Percentiles rank a stretch among this genome's conserved stretches.
Evolutionary conservation across 805 yeast genomes (phyloP).

Genomic region (Lachancea thermotolerans): DNA sequence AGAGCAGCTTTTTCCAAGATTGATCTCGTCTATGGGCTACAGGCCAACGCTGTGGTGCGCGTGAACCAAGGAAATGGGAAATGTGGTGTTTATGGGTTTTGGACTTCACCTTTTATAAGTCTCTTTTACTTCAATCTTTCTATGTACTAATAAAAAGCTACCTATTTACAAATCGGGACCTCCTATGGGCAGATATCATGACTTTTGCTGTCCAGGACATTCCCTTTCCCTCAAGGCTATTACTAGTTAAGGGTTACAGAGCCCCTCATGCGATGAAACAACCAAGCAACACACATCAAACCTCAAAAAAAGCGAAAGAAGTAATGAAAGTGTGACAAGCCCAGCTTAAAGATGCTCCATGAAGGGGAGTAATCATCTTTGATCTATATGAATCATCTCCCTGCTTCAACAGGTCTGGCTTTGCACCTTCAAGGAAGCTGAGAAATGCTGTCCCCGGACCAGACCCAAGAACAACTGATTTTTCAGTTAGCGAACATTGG

Average conservation of each 20-base stretch:
- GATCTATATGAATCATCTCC: too few species aligned
- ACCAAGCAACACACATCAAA: not conserved
- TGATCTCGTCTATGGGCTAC: not conserved
- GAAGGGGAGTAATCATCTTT: too few species aligned
- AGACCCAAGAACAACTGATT: conserved; percentile 7
- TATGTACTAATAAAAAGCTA: not conserved
- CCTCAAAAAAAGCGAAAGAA: not conserved
- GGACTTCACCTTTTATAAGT: conserved; percentile 6
- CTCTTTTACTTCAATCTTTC: not conserved
- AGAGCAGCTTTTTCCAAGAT: not conserved
- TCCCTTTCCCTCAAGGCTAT: not conserved
- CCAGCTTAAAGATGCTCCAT: not conserved
- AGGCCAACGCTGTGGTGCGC: conserved; percentile 7
- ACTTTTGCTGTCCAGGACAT: not conserved
- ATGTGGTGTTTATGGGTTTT: conserved; percentile 7
- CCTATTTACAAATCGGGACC: not conserved
- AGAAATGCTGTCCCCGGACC: conserved; percentile 1
- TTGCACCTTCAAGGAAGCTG: too few species aligned
- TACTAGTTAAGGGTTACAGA: not conserved
- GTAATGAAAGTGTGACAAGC: not conserved
- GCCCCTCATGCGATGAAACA: not conserved
- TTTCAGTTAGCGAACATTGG: conserved; percentile 12
- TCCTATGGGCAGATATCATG: not conserved
- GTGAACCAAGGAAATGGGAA: conserved; percentile 8
- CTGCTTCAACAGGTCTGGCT: too few species aligned